A percentile compares a stretch with the other conserved stretches of the same genome.
These are phyloP conservation scores for Apophysomyces elegans DNA, from an alignment of 371 early-diverging fungal species.

Conservation along the genomic window DNA sequence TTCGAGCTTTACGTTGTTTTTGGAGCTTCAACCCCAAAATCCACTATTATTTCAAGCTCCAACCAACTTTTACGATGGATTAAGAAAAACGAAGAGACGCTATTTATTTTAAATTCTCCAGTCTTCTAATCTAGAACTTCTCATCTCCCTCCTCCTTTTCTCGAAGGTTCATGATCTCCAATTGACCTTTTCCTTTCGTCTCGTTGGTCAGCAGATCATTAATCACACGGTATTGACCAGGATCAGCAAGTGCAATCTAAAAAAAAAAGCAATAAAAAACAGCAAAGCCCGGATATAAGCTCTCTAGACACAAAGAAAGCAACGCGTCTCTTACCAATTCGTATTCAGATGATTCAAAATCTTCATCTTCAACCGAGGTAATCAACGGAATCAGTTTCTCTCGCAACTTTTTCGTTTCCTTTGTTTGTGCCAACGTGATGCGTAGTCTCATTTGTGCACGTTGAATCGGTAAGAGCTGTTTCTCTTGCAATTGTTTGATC, in stretches of 20 bases:
- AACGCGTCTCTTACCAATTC: conserved; percentile 67
- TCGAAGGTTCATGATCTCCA: conserved; percentile 85
- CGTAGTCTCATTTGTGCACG: conserved; percentile 93
- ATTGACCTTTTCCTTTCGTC: conserved; percentile 84
- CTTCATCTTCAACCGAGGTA: conserved; percentile 88
- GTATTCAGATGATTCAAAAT: conserved; percentile 72
- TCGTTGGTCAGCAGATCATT: conserved; percentile 81
- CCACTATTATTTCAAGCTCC: conserved; percentile 63
- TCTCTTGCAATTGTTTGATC: conserved; percentile 89
- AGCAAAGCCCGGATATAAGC: neutral
- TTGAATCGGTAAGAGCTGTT: conserved; percentile 86
- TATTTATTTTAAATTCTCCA: conserved; percentile 73
- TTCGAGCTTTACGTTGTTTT: conserved; percentile 80
- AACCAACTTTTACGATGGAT: conserved; percentile 76
- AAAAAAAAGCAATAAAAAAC: neutral
- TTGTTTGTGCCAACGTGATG: conserved; percentile 71
- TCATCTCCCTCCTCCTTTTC: conserved; percentile 88
- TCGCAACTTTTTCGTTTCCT: conserved; percentile 86
- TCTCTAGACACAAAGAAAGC: neutral
- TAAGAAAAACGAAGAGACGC: conserved; percentile 67
- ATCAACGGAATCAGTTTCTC: conserved; percentile 77
- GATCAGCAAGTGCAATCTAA: conserved; percentile 87
- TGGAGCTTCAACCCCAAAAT: conserved; percentile 69
- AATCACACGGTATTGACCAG: conserved; percentile 88
- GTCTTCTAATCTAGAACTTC: conserved; percentile 64